Evolutionary conservation across 371 early-diverging fungal genomes (phyloP), one percentile per base, ranked within the genome.

Genomic region (Mortierella sp.): DNA sequence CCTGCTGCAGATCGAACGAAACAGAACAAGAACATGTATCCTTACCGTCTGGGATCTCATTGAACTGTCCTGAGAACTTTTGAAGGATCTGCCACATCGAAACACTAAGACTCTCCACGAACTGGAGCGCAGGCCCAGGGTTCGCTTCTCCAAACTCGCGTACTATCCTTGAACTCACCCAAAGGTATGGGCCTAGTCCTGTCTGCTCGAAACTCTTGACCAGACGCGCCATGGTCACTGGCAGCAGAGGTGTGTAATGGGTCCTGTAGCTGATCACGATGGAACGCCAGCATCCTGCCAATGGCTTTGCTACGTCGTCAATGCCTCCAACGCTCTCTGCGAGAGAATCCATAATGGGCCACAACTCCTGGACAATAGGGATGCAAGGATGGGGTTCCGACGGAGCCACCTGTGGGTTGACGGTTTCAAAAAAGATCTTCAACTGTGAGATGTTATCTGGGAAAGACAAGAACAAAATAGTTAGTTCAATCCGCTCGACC

Each of bases 341-440:
- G 23, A 89, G 79, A 24, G 83, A 54, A 24, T 87, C 88, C 82
- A 85, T 72, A 53, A 88, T 85, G 0, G 95, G 94, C 95, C 94
- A 95, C 27, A 95, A 72, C 54, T 93, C 88, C 47, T 84, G 81
- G 43, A 97, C 81, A 53, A 95, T 84, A 9, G 82, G 81, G 21
- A 92, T 82, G 59, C 89, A 89, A 10, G 95, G 95, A 67, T 94
- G 91, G 9, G 84, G 71, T 30, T 86, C 82, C 23, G 74, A 54
- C 1, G 82, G 67, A 2, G 84, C 82, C 23, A 84, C 72, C 10
- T 86, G 81, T 18, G 87, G 85, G 47, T 79, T 80, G 51, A 89
- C 81, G 0, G 85, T 78, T 30, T 83, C 73, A 34, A 90, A 81
- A 58, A 88, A 86, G 10, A 84, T 81, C 38, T 82, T 78, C 48